Percentiles rank a stretch among this genome's conserved stretches.
Evolutionary conservation across 495 filamentous ascomycete species (phyloP).

Genomic region (Xylaria acuta): DNA sequence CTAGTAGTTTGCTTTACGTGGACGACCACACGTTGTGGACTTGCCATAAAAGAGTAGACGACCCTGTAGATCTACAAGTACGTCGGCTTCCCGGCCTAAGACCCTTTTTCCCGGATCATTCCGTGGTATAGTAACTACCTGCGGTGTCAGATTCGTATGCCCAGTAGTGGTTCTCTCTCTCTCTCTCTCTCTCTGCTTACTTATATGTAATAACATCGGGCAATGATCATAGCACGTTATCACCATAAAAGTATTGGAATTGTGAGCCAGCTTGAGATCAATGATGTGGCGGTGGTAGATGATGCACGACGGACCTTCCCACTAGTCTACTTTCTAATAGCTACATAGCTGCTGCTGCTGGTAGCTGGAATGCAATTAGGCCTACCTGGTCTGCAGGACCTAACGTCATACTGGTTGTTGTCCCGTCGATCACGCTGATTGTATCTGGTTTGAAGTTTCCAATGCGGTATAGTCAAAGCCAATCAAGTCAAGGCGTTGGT

Average conservation of each 20-base stretch:
- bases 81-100: neutral
- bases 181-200: too few relatives aligned
- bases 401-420: conserved; percentile 23
- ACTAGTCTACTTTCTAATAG: neutral
- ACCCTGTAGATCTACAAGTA: neutral
- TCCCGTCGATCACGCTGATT: conserved; percentile 19
- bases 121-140: neutral
- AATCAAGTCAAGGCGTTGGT: neutral
- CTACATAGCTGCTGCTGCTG: too few relatives aligned
- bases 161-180: neutral
- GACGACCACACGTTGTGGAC: neutral
- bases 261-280: neutral
- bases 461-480: neutral
- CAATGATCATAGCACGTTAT: neutral
- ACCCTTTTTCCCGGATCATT: conserved; percentile 2
- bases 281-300: conserved; percentile 1
- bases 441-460: neutral
- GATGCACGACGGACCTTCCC: neutral
- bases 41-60: neutral
- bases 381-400: neutral
- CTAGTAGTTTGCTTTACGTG: neutral
- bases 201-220: neutral
- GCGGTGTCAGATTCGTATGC: neutral
- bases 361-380: conserved; percentile 2
- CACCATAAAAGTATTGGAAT: neutral